These are phyloP conservation scores for Microsporum ferrugineum DNA, from an alignment of 2,329 filamentous ascomycete genomes.

Conservation along the genomic window DNA sequence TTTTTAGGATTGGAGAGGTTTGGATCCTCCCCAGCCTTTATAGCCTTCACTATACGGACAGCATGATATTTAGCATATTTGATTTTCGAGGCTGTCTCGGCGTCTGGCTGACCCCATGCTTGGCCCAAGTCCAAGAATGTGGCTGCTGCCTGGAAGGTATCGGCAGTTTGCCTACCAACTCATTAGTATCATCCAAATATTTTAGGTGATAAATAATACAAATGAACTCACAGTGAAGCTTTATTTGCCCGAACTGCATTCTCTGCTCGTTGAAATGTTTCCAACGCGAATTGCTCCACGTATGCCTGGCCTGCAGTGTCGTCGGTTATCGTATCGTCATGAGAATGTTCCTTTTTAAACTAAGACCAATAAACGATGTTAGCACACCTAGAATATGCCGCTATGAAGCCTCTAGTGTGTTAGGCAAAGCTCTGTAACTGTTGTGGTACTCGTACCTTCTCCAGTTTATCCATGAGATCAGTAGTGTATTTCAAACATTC, in stretches of 20 bases:
- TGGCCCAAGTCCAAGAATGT: constrained; percentile 83
- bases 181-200: not conserved
- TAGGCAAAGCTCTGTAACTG: not conserved
- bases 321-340: constrained; percentile 74
- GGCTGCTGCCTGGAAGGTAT: constrained; percentile 83
- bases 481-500: constrained; percentile 74
- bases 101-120: constrained; percentile 67
- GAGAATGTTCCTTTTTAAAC: constrained; percentile 60
- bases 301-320: constrained; percentile 81
- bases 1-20: constrained; percentile 69
- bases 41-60: constrained; percentile 74
- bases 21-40: constrained; percentile 82
- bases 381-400: not conserved
- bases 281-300: constrained; percentile 83
- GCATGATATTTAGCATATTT: constrained; percentile 97
- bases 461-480: constrained; percentile 79
- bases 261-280: constrained; percentile 77
- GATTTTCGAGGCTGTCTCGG: constrained; percentile 71
- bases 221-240: constrained; percentile 55
- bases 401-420: not conserved
- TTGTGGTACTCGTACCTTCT: constrained; percentile 45
- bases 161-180: constrained; percentile 64
- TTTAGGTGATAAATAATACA: not conserved
- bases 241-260: constrained; percentile 70
- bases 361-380: constrained; percentile 21